These are phyloP conservation scores for Ophiostoma sp. DNA, from an alignment of 2,329 filamentous ascomycete genomes.

Conservation along the genomic window DNA sequence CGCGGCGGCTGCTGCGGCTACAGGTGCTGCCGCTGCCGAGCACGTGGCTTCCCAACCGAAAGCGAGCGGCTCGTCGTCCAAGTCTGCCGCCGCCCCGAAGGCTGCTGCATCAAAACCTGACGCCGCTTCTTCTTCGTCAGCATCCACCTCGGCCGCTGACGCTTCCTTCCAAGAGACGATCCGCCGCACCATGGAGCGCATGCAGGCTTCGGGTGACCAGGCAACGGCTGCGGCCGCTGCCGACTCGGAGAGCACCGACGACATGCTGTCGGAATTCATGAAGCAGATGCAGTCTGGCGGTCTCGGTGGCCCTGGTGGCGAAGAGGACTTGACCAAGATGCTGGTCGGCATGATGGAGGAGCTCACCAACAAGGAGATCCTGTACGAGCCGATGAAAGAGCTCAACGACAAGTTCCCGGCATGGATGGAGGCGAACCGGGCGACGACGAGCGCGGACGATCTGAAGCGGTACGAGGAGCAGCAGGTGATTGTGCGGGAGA, in stretches of 20 bases:
- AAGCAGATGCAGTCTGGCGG: conserved; percentile 74
- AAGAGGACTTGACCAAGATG: conserved; percentile 93
- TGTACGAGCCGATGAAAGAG: conserved; percentile 99
- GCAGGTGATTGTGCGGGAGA: conserved; percentile 75
- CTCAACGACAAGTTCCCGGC: conserved; percentile 86
- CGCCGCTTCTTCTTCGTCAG: conserved; percentile 35
- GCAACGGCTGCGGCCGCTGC: conserved; percentile 76
- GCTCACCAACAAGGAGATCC: conserved; percentile 94
- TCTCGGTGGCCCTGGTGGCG: conserved; percentile 57
- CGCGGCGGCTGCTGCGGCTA: conserved; percentile 31
- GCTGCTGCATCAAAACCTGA: conserved; percentile 40
- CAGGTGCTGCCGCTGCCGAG: conserved; percentile 33
- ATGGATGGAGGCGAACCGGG: conserved; percentile 80
- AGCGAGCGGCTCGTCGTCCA: conserved; percentile 34
- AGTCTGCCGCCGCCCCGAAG: too few species aligned
- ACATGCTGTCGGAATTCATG: conserved; percentile 88
- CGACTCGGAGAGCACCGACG: conserved; percentile 59
- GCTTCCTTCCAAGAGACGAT: conserved; percentile 90
- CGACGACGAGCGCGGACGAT: conserved; percentile 67
- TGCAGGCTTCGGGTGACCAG: conserved; percentile 84
- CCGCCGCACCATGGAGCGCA: conserved; percentile 89
- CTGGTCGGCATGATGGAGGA: conserved; percentile 99
- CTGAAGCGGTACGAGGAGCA: conserved; percentile 79
- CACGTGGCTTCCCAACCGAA: conserved; percentile 19
- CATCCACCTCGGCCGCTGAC: conserved; percentile 35